Conservation (phyloP, 305 asterid genomes). For the Lippia alba region DNA sequence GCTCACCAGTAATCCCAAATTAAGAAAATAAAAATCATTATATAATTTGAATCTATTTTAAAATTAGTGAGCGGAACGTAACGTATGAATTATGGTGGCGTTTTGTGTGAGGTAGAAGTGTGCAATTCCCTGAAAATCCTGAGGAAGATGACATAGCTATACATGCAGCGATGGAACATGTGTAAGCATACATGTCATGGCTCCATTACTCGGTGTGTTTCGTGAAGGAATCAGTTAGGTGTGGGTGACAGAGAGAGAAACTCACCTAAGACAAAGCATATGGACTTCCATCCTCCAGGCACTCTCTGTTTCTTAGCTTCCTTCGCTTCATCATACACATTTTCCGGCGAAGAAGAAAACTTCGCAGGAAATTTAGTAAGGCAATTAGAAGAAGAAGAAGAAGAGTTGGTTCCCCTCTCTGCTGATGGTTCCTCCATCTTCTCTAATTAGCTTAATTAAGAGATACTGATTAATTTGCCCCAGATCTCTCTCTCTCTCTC, state of each 20-base stretch:
- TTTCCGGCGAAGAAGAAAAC: slow-evolving; percentile 38
- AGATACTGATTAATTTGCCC: neutral
- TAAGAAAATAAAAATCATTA: too few species aligned
- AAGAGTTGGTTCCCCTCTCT: slow-evolving; percentile 28
- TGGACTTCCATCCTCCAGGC: slow-evolving; percentile 85
- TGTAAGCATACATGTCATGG: neutral
- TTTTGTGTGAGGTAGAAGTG: too few species aligned
- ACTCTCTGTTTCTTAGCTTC: slow-evolving; percentile 31
- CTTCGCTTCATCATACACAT: slow-evolving; percentile 38
- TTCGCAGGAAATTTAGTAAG: slow-evolving; percentile 18
- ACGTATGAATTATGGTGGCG: too few species aligned
- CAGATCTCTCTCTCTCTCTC: slow-evolving; percentile 9
- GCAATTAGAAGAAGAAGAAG: slow-evolving; percentile 29
- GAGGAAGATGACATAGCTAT: neutral
- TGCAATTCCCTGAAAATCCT: too few species aligned
- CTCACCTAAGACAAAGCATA: slow-evolving; percentile 70
- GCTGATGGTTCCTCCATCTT: slow-evolving; percentile 35
- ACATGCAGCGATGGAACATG: slow-evolving; percentile 15
- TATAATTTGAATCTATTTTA: too few species aligned
- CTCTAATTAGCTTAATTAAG: neutral
- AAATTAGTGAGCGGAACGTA: too few species aligned
- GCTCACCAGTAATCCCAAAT: too few species aligned
- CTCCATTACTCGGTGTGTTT: neutral
- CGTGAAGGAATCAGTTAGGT: neutral
- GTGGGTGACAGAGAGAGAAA: slow-evolving; percentile 21